Conservation (phyloP, 169 alveolate species). For the Amoebophrya sp. region DNA sequence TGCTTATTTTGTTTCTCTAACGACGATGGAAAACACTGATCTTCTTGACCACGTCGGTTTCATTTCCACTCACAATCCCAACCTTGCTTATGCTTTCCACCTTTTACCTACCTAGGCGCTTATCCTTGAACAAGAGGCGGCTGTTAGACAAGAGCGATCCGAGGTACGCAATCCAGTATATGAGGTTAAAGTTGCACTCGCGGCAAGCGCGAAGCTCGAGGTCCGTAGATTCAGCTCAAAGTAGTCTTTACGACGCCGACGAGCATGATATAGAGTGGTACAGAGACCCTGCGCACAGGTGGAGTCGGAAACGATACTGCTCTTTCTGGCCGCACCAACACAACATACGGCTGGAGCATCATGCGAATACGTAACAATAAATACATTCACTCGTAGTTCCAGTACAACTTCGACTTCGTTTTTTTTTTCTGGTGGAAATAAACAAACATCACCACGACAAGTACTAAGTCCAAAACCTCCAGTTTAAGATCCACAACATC, state of each 20-base stretch:
- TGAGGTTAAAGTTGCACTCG: neutral
- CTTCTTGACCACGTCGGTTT: no score
- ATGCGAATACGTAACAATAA: neutral
- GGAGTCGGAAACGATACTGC: neutral
- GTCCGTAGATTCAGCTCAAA: neutral
- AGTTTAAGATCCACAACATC: no score
- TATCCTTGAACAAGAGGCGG: neutral
- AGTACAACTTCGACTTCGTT: no score
- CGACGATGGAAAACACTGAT: no score
- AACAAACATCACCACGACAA: neutral
- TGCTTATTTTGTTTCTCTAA: no score
- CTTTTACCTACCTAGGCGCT: no score
- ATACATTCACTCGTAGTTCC: no score
- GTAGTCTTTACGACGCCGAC: neutral
- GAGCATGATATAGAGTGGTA: neutral
- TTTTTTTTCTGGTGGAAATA: neutral
- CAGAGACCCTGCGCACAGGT: slow-evolving; percentile 2
- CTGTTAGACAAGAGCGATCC: neutral
- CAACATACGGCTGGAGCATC: neutral
- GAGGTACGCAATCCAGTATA: neutral
- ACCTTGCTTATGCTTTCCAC: no score
- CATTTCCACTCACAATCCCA: no score
- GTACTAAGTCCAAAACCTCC: no score
- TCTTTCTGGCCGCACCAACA: slow-evolving; percentile 3
- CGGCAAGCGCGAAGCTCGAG: neutral